phyloP scores from a whole-genome alignment of 257 asterid genomes.

The Nicotiana undulata region DNA sequence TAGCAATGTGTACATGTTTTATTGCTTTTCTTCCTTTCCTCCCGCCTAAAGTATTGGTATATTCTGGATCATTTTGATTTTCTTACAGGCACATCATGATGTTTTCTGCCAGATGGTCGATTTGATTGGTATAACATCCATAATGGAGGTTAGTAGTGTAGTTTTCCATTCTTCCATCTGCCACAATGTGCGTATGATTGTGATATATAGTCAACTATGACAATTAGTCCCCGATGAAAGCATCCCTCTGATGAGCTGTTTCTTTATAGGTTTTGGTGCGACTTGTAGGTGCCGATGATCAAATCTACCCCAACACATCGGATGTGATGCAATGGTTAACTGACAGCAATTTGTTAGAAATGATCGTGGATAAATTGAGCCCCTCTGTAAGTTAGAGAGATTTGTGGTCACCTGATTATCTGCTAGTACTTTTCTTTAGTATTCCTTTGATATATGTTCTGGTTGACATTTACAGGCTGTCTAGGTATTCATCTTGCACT shows the following conservation, averaged over 20 bases:
- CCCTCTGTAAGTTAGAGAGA: conserved; percentile 44
- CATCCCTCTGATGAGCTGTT: conserved; percentile 1
- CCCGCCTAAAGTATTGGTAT: background rate
- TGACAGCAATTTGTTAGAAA: conserved; percentile 85
- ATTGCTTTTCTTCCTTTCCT: background rate
- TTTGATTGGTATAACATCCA: conserved; percentile 93
- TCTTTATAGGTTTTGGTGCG: conserved; percentile 78
- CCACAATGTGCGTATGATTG: background rate
- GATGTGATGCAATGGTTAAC: conserved; percentile 98
- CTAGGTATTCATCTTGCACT: background rate
- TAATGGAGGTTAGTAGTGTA: conserved; percentile 74
- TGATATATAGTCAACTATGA: background rate
- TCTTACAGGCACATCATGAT: conserved; percentile 72
- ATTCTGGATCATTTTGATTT: conserved; percentile 3
- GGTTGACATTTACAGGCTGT: background rate
- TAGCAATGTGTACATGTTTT: background rate
- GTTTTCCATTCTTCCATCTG: background rate
- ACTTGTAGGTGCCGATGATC: conserved; percentile 90
- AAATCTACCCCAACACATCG: conserved; percentile 65
- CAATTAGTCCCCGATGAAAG: background rate
- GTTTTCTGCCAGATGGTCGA: conserved; percentile 84
- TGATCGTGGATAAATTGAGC: conserved; percentile 89
- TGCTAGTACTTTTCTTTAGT: background rate
- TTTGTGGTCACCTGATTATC: background rate
- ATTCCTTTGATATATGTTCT: background rate